Evolutionary conservation across 129 eudicot genomes (phyloP), one percentile per base, ranked within the genome.

Genomic region (Tagetes erecta): DNA sequence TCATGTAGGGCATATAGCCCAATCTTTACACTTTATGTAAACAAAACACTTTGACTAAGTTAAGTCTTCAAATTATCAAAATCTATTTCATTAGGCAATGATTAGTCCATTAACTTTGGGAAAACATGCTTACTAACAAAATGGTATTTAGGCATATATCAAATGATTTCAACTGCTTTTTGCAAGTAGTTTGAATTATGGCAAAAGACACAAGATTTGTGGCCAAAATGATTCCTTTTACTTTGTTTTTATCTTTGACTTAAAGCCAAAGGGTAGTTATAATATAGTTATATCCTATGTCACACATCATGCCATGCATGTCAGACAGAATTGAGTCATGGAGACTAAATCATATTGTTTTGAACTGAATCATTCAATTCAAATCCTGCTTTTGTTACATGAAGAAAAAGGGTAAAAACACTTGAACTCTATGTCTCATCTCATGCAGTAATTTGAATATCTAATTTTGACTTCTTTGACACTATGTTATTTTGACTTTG

Each of bases 221-320:
- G 84, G 71, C 79, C 73, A 76, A 63, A 85, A 62, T 85, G 77
- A 82, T 85, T 82, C 59, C 45, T 45, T 14, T 72, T 64, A 57
- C 74, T 73, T 81, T 74, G 81, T 77, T 57, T n/a, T 62, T 62
- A 72, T 76, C 86, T 82, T 85, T 82, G 89, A 85, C 84, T 85
- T 72, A 38, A 82, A 85, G 86, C 80, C 82, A 79, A 85, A 85
- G 86, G 60, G 82, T 78, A 52, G 75, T 70, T 74, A 58, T 77
- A 84, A 62, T 77, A 68, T 82, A 78, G 60, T 78, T 62, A 62
- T 62, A 62, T 36, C 73, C 12, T 46, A 76, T 40, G 67, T 57
- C 78, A 80, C 57, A 58, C 80, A 75, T 71, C 39, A 34, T 74
- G 64, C 80, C 84, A 84, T 81, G 80, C 84, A 84, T 78, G 80